Evolutionary conservation across 371 early-diverging fungal genomes (phyloP).

Genomic region (Mortierella sp.): DNA sequence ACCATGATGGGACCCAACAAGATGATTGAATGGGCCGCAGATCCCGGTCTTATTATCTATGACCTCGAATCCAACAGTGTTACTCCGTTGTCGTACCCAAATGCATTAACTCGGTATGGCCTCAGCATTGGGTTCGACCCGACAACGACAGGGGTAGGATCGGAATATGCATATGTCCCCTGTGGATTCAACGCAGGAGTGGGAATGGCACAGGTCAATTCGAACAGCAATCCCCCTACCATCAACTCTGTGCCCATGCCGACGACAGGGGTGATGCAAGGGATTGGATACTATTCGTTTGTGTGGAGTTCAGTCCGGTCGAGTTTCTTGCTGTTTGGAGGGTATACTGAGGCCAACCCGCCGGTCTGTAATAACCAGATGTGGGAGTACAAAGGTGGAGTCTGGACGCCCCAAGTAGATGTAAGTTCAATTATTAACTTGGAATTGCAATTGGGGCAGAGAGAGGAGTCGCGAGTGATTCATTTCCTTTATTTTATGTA

Average conservation of each 20-base stretch:
- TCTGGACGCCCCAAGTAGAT: background rate
- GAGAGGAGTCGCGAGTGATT: background rate
- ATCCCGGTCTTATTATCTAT: background rate
- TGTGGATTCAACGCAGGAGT: background rate
- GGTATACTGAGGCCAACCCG: background rate
- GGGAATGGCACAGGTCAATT: background rate
- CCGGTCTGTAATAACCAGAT: background rate
- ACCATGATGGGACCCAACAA: background rate
- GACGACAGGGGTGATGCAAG: background rate
- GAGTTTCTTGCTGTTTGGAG: background rate
- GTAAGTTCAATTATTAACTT: background rate
- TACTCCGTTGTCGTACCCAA: background rate
- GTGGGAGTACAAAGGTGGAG: background rate
- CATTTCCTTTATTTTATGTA: too few relatives aligned
- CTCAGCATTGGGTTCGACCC: background rate
- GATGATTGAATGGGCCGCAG: background rate
- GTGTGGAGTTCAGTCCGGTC: background rate
- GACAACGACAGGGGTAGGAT: background rate
- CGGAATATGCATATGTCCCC: background rate
- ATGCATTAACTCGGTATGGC: background rate
- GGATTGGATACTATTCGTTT: background rate
- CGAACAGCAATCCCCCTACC: too few relatives aligned
- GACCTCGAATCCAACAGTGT: background rate
- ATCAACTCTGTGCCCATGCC: background rate
- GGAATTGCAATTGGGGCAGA: background rate